Evolutionary conservation across 192 early-diverging fungal species (phyloP).

Genomic region (Backusella macrospora): DNA sequence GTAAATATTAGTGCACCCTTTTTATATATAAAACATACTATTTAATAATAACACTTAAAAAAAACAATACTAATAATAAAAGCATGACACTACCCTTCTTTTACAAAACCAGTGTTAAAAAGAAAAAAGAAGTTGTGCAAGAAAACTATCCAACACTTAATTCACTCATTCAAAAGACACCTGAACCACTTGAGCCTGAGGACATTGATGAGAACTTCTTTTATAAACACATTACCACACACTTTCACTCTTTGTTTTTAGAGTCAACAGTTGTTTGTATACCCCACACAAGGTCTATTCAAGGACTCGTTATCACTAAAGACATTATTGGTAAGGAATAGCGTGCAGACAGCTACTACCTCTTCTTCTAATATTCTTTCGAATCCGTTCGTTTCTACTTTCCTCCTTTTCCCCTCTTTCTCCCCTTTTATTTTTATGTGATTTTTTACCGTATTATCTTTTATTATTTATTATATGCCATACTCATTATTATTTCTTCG

Average conservation of each 20-base stretch:
- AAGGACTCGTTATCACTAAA: conserved; percentile 48
- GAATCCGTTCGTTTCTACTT: neutral
- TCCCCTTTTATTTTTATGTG: neutral
- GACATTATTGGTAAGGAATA: conserved; percentile 46
- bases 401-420: neutral
- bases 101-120: conserved; percentile 8
- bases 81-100: conserved; percentile 3
- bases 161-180: conserved; percentile 10
- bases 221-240: conserved; percentile 34
- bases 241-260: conserved; percentile 38
- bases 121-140: conserved; percentile 10
- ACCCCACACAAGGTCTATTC: conserved; percentile 47
- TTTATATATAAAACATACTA: neutral
- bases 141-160: neutral
- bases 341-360: neutral
- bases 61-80: neutral
- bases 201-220: conserved; percentile 43
- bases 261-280: conserved; percentile 50
- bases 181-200: conserved; percentile 24
- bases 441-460: neutral
- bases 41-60: neutral
- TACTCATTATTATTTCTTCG: too few species aligned
- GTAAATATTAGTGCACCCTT: neutral
- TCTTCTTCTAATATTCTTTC: too few species aligned
- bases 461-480: neutral